Evolutionary conservation across 2,329 filamentous ascomycete species (phyloP).

Genomic region (Penicillium sp.): DNA sequence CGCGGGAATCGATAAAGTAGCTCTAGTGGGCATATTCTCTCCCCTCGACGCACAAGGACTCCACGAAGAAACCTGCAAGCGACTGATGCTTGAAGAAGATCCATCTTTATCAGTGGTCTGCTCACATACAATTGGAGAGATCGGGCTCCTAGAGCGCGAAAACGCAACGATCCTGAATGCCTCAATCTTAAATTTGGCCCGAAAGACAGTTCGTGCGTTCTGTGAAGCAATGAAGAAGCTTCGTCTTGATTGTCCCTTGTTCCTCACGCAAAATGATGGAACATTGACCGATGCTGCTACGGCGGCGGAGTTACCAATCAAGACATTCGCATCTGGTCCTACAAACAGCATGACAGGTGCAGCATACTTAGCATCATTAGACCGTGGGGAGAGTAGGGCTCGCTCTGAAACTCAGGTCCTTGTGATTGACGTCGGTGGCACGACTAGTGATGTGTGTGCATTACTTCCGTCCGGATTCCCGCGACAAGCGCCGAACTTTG

Average conservation of each 20-base stretch:
- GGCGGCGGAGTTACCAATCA: conserved; percentile 50
- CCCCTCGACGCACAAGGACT: conserved; percentile 53
- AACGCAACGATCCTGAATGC: background rate
- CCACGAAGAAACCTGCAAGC: conserved; percentile 12
- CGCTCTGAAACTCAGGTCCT: conserved; percentile 27
- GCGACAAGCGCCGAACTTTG: conserved; percentile 59
- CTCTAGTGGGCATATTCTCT: conserved; percentile 59
- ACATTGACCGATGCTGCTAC: conserved; percentile 49
- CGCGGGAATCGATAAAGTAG: conserved; percentile 48
- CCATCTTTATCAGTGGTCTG: conserved; percentile 42
- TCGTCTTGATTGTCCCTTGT: conserved; percentile 47
- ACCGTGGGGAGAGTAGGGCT: background rate
- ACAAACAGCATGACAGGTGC: conserved; percentile 57
- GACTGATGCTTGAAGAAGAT: conserved; percentile 3
- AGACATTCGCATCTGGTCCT: conserved; percentile 53
- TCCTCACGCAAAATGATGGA: conserved; percentile 55
- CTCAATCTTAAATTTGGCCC: background rate
- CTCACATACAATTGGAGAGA: conserved; percentile 53
- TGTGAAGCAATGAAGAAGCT: conserved; percentile 48
- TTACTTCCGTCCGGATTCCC: conserved; percentile 61
- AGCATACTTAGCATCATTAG: conserved; percentile 32
- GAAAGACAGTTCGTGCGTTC: background rate
- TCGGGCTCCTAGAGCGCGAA: background rate
- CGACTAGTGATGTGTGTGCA: conserved; percentile 61
- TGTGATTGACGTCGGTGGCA: conserved; percentile 62